These are phyloP conservation scores for Trypanosoma lewisi DNA, from an alignment of 208 protist genomes.

Conservation along the genomic window DNA sequence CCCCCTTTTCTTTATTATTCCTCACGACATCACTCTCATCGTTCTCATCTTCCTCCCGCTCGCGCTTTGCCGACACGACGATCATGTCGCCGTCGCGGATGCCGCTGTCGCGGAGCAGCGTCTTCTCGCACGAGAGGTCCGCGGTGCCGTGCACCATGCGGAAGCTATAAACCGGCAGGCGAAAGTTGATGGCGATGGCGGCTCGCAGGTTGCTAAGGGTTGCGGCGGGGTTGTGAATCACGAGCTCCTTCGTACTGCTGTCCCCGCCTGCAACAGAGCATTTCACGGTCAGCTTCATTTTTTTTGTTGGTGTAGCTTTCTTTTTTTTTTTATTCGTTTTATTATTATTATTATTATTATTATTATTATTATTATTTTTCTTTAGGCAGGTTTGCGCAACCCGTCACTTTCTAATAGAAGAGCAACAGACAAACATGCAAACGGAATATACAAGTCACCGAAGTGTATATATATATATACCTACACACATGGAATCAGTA, in stretches of 20 bases:
- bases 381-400: no score
- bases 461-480: no score
- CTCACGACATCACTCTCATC: no score
- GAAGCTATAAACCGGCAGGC: constrained; percentile 54
- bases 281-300: constrained; percentile 71
- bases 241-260: constrained; percentile 61
- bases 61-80: constrained; percentile 38
- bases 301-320: no score
- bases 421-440: no score
- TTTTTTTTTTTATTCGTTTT: not conserved
- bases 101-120: constrained; percentile 55
- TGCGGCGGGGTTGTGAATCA: constrained; percentile 69
- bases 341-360: not conserved
- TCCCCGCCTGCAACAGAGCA: constrained; percentile 42
- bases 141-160: constrained; percentile 29
- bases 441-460: no score
- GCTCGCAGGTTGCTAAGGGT: constrained; percentile 74
- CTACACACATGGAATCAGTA: no score
- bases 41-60: no score
- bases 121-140: constrained; percentile 65
- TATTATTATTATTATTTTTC: no score
- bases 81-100: constrained; percentile 70
- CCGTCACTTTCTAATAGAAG: not conserved
- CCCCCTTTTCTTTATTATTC: no score
- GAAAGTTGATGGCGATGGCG: constrained; percentile 72